phyloP scores from a whole-genome alignment of 805 yeast genomes.

The Candida chilensis region DNA sequence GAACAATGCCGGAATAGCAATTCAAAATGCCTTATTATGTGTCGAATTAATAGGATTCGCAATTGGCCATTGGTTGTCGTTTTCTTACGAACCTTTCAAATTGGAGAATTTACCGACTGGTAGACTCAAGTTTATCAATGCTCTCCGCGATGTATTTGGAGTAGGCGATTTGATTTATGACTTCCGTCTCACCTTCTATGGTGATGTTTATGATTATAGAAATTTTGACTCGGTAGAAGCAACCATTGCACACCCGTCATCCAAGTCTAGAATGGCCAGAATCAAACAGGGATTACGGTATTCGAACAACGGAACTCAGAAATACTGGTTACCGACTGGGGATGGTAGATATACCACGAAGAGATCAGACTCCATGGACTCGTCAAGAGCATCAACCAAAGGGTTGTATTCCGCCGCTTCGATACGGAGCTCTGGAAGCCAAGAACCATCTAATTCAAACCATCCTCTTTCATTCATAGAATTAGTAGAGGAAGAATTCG shows the following conservation, averaged over 20 bases:
- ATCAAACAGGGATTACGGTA: constrained; percentile 80
- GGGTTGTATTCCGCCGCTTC: constrained; percentile 14
- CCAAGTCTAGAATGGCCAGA: constrained; percentile 54
- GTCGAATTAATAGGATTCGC: constrained; percentile 83
- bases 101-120: constrained; percentile 55
- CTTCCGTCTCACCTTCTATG: constrained; percentile 60
- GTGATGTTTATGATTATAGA: constrained; percentile 70
- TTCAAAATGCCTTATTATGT: constrained; percentile 75
- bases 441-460: no score
- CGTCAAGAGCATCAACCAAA: constrained; percentile 13
- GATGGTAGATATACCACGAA: constrained; percentile 1
- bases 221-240: constrained; percentile 79
- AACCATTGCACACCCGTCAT: constrained; percentile 57
- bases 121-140: constrained; percentile 49
- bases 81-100: constrained; percentile 68
- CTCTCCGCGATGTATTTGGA: constrained; percentile 72
- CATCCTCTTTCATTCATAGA: no score
- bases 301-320: constrained; percentile 65
- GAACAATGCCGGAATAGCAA: constrained; percentile 40
- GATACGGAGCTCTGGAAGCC: constrained; percentile 3
- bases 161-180: constrained; percentile 73
- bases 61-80: constrained; percentile 80
- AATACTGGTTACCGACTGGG: constrained; percentile 60
- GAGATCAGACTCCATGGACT: not conserved
- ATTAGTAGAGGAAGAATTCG: constrained; percentile 3